Conservation (phyloP, 768 basidiomycete species). For the Coprinellus micaceus region DNA sequence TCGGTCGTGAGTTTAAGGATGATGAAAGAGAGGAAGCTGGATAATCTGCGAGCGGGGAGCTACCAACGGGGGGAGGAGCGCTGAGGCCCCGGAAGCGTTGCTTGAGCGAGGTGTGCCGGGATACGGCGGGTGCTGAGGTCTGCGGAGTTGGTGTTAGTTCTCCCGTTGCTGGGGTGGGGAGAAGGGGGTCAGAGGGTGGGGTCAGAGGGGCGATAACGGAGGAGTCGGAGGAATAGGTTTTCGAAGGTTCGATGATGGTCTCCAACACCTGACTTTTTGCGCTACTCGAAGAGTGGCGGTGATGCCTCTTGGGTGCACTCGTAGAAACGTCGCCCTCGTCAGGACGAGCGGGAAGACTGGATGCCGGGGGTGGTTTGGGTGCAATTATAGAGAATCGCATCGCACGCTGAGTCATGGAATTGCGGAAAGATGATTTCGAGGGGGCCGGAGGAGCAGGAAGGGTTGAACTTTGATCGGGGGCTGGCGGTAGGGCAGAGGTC, state of each 20-base stretch:
- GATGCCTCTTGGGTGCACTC: constrained; percentile 17
- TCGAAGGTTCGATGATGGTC: constrained; percentile 45
- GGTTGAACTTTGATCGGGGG: constrained; percentile 40
- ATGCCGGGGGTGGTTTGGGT: constrained; percentile 62
- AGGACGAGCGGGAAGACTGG: constrained; percentile 61
- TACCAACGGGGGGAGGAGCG: constrained; percentile 39
- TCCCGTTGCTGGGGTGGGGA: constrained; percentile 31
- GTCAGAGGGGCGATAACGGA: constrained; percentile 30
- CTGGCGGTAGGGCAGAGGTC: constrained; percentile 64
- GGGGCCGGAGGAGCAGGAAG: constrained; percentile 17
- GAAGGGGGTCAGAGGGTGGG: constrained; percentile 43
- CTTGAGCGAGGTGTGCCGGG: constrained; percentile 46
- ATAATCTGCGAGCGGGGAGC: background rate
- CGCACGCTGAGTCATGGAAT: constrained; percentile 53
- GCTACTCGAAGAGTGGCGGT: constrained; percentile 37
- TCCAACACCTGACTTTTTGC: constrained; percentile 28
- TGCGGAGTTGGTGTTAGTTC: constrained; percentile 17
- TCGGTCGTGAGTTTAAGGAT: constrained; percentile 20
- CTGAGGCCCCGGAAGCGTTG: constrained; percentile 68
- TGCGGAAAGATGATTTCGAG: constrained; percentile 46
- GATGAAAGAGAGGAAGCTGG: constrained; percentile 11
- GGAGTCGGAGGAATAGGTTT: constrained; percentile 26
- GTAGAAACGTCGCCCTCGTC: constrained; percentile 41
- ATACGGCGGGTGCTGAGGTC: constrained; percentile 13
- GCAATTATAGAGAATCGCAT: constrained; percentile 57